Conservation (phyloP, 768 basidiomycete genomes). For the Pulveroboletus sp. region DNA sequence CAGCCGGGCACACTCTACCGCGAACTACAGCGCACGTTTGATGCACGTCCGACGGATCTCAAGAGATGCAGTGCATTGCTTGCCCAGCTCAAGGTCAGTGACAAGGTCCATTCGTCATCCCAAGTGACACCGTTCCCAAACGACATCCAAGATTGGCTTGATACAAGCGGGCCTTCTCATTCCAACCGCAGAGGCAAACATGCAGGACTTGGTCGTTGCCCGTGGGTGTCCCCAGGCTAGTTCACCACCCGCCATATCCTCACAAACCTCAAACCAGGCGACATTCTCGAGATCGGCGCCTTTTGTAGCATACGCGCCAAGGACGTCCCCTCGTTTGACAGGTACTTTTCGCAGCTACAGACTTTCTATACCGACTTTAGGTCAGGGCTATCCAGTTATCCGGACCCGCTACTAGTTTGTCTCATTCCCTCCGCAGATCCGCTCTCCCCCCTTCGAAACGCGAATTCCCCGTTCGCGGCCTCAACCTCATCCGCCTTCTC, state of each 20-base stretch:
- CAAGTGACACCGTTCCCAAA: background rate
- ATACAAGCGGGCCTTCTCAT: slow-evolving; percentile 73
- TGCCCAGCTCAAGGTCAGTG: slow-evolving; percentile 66
- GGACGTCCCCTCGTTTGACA: slow-evolving; percentile 90
- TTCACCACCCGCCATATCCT: background rate
- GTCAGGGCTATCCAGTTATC: slow-evolving; percentile 32
- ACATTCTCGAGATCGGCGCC: slow-evolving; percentile 93
- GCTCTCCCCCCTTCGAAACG: slow-evolving; percentile 78
- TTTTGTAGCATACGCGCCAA: slow-evolving; percentile 87
- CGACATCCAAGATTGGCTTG: slow-evolving; percentile 55
- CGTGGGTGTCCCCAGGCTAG: slow-evolving; percentile 47
- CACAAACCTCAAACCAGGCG: slow-evolving; percentile 47
- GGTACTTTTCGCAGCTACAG: slow-evolving; percentile 89
- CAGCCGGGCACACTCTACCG: slow-evolving; percentile 60
- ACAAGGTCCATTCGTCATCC: background rate
- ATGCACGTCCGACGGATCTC: slow-evolving; percentile 60
- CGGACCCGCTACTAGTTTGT: slow-evolving; percentile 1
- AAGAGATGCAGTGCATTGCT: slow-evolving; percentile 60
- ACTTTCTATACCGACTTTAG: slow-evolving; percentile 86
- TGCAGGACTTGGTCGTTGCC: slow-evolving; percentile 66
- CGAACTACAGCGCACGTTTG: slow-evolving; percentile 64
- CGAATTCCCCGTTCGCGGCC: slow-evolving; percentile 84
- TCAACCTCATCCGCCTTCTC: slow-evolving; percentile 91
- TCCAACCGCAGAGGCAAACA: slow-evolving; percentile 59
- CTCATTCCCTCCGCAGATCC: slow-evolving; percentile 39